A percentile compares a stretch with the other conserved stretches of the same genome.
Evolutionary conservation across 805 yeast genomes (phyloP).

Genomic region (Lachancea mirantina): DNA sequence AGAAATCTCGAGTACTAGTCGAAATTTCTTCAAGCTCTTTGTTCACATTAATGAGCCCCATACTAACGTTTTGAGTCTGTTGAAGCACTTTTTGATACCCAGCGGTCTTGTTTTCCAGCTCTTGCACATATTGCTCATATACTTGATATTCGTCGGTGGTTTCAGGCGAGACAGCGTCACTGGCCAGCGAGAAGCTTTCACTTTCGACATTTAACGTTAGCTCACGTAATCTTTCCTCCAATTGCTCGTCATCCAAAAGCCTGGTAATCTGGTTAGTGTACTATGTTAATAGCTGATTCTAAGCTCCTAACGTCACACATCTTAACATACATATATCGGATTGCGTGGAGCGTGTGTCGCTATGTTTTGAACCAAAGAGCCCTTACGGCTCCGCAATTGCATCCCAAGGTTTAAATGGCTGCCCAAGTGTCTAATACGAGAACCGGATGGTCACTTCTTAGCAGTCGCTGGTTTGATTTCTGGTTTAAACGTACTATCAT

Average conservation of each 20-base stretch:
- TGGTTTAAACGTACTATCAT: no score
- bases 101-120: conserved; percentile 29
- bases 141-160: conserved; percentile 14
- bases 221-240: no score
- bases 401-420: no score
- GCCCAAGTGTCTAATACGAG: no score
- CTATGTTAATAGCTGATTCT: background rate
- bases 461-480: no score
- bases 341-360: conserved; percentile 36
- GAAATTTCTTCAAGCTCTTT: conserved; percentile 30
- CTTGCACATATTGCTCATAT: conserved; percentile 17
- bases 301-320: background rate
- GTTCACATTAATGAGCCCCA: conserved; percentile 25
- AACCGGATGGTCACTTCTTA: no score
- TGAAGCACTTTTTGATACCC: conserved; percentile 38
- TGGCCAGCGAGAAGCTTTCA: no score
- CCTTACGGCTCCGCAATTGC: conserved; percentile 50
- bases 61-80: conserved; percentile 30
- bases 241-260: conserved; percentile 3
- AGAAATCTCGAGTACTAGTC: conserved; percentile 31
- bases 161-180: no score
- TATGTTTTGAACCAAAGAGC: conserved; percentile 55
- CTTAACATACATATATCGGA: conserved; percentile 1
- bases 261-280: conserved; percentile 1
- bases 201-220: no score